Base-by-base conservation (phyloP, 441 rosid genomes). In the Erodium texanum region DNA sequence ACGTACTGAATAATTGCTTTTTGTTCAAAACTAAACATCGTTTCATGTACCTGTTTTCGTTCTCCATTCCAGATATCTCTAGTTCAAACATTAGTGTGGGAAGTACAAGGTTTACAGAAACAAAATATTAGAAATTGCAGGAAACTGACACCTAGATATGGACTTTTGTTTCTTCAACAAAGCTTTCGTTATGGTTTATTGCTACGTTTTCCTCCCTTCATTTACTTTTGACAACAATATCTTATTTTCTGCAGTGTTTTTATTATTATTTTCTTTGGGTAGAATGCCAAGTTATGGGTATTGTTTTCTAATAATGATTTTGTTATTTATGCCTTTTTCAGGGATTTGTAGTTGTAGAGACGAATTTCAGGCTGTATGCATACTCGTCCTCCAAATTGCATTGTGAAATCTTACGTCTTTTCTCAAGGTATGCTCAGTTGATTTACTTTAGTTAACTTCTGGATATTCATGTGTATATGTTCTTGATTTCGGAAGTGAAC, bases 331-430 rank as follows among this genome's bases (percentile, higher is more conserved):
- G 54, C 45, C 66, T 36, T 56, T 71, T 27, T 16, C 82, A 91
- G 97, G 97, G 97, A 66, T 87, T 82, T 85, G 86, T 93, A 68
- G 87, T 93, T 27, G 86, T 93, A 76, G 99, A 91, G 84, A 91
- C 99, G 22, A 93, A 93, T 78, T 93, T 93, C 76, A 91, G 96
- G 78, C 48, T 91, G 83, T 89, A 93, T 65, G 93, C 95, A 9
- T 93, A 93, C 86, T 91, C 97, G 16, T 68, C 96, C 66, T 93
- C 99, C 20, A 93, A 87, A 87, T 82, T 93, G 54, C 99, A 91
- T 68, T 82, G 82, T 84, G 97, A 89, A 78, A 87, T 91, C 69
- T 77, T 93, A 75, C 93, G 93, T 62, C 91, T 93, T 80, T 93
- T 93, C 79, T 80, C 99, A 45, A 88, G 90, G 99, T 93, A 81